Evolutionary conservation across 441 rosid genomes (phyloP).

Genomic region (Pelargonium citronellum): DNA sequence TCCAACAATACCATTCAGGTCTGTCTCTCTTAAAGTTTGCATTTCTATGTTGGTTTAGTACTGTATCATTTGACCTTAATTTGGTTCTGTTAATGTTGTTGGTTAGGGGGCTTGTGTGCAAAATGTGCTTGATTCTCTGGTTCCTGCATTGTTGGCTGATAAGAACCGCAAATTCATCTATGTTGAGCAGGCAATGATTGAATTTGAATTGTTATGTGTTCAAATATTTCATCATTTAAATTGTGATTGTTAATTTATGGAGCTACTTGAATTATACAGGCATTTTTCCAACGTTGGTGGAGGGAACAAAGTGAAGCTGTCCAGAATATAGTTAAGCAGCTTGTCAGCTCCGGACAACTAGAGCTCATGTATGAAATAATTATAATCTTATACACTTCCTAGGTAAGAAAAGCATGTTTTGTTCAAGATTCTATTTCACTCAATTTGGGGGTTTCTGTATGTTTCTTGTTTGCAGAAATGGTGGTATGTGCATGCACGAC

Average conservation of each 20-base stretch:
- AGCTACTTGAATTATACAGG: conserved; percentile 35
- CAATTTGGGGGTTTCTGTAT: neutral
- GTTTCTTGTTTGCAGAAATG: conserved; percentile 57
- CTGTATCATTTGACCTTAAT: conserved; percentile 2
- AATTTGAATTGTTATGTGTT: neutral
- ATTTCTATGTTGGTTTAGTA: neutral
- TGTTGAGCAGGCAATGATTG: conserved; percentile 59
- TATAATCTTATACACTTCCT: too few relatives aligned
- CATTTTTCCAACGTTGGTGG: conserved; percentile 99
- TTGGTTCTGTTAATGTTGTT: conserved; percentile 15
- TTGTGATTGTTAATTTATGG: neutral
- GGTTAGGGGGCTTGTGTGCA: conserved; percentile 88
- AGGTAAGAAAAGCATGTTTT: neutral
- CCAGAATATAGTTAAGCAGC: conserved; percentile 53
- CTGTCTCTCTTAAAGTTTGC: neutral
- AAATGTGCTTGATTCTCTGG: conserved; percentile 82
- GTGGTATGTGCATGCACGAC: conserved; percentile 99
- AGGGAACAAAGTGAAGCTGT: conserved; percentile 65
- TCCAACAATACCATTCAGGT: conserved; percentile 98
- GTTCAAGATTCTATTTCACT: neutral
- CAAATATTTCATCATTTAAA: neutral
- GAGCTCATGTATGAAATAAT: conserved; percentile 67
- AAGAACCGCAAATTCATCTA: conserved; percentile 87
- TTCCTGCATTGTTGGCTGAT: conserved; percentile 81
- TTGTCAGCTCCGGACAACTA: conserved; percentile 82